Evolutionary conservation across 2,329 filamentous ascomycete species (phyloP).

Genomic region (Pestalotiopsis sp.): DNA sequence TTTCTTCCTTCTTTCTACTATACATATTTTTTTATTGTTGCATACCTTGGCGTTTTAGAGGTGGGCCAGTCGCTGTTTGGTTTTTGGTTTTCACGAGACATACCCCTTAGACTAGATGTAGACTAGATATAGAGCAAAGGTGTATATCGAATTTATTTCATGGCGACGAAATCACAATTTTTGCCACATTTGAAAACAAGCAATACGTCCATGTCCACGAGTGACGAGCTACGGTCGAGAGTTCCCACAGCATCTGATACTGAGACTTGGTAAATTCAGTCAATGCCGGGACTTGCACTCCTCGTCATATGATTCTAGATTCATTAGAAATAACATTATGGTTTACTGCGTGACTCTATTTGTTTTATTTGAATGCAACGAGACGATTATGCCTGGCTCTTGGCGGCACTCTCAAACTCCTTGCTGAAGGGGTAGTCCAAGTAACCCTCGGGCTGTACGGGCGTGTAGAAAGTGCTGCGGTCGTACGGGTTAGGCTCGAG

Average conservation of each 20-base stretch:
- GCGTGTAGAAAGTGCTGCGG: conserved; percentile 46
- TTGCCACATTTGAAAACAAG: neutral
- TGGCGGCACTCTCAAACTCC: conserved; percentile 13
- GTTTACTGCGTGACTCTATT: neutral
- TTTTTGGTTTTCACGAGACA: neutral
- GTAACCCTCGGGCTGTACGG: conserved; percentile 33
- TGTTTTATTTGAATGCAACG: neutral
- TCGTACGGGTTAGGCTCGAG: conserved; percentile 46
- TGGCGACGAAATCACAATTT: neutral
- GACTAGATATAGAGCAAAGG: neutral
- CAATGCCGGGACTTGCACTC: too few species aligned
- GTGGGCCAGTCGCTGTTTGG: neutral
- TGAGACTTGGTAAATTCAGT: too few species aligned
- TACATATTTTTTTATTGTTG: neutral
- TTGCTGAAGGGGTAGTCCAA: conserved; percentile 38
- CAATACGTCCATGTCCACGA: too few species aligned
- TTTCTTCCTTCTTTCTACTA: conserved; percentile 2
- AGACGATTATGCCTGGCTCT: neutral
- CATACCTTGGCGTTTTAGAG: conserved; percentile 4
- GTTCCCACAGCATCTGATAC: too few species aligned
- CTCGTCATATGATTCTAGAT: too few species aligned
- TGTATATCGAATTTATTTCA: neutral
- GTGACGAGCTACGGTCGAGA: too few species aligned
- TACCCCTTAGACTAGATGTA: conserved; percentile 5
- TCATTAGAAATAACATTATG: too few species aligned